Evolutionary conservation across 2,329 filamentous ascomycete species (phyloP), one percentile per base, ranked within the genome.

Genomic region (Sporothrix protearum): DNA sequence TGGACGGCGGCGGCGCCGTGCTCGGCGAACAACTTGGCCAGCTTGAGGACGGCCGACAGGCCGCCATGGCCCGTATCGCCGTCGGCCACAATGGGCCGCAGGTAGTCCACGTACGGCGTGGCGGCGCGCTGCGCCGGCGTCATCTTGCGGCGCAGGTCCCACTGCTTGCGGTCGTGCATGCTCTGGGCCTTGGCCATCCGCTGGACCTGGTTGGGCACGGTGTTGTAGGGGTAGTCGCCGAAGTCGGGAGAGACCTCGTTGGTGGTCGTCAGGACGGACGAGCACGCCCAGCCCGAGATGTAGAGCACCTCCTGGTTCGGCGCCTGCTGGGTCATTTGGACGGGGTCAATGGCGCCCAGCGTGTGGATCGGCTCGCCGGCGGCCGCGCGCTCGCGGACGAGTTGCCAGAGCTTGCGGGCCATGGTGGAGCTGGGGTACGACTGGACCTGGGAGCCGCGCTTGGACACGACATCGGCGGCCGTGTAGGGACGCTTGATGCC

Each of bases 291-390:
- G 74, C 96, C 96, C 0, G 94, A 97, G 74, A 99, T 86, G 82
- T 99, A 99, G 61, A 99, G 87, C 22, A 97, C 92, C 80, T 99
- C 95, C 80, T 98, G 96, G 82, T 98, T 92, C 6, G 92, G 88
- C 19, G 96, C 96, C 84, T 98, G 96, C 81, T 99, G 96, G 66
- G 96, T 97, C 96, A 99, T 98, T 83, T 99, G 96, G 12, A 98
- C 90, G n/a, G 96, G 96, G 79, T 99, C 96, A 81, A 99, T 96
- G 73, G 94, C 96, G 76, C 96, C 96, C 39, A 71, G 94, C 19
- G 96, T 98, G 81, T 98, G 95, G 73, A 98, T 92, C 25, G 96
- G 96, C 80, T 97, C 87, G 73, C 93, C 93, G 77, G 91, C 88
- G 51, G 91, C 87, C 61, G 89, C 87, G 75, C 92, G 87, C 81